Evolutionary conservation across 192 early-diverging fungal genomes (phyloP).

Genomic region (Backusella westeae): DNA sequence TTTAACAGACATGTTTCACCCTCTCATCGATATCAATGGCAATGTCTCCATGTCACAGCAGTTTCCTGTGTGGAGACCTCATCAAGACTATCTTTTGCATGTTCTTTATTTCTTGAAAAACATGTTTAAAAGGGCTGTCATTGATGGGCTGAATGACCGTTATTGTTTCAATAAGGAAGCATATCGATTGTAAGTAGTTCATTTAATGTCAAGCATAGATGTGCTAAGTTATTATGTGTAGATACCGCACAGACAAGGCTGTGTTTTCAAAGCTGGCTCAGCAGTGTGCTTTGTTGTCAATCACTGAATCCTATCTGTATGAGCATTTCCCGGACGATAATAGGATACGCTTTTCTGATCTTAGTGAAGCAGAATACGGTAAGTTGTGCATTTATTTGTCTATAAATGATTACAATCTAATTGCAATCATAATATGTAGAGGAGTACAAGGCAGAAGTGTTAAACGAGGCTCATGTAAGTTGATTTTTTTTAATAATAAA

Average conservation of each 20-base stretch:
- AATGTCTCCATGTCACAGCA: constrained; percentile 70
- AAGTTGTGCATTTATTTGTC: neutral
- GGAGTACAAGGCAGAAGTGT: constrained; percentile 44
- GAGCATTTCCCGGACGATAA: constrained; percentile 55
- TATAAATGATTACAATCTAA: neutral
- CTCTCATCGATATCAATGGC: constrained; percentile 71
- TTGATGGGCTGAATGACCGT: constrained; percentile 58
- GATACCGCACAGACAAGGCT: constrained; percentile 56
- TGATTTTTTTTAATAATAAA: no score
- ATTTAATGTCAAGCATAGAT: neutral
- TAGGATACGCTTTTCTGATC: constrained; percentile 54
- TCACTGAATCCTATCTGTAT: constrained; percentile 60
- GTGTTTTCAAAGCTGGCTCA: constrained; percentile 67
- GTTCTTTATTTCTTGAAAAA: constrained; percentile 87
- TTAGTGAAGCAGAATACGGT: constrained; percentile 59
- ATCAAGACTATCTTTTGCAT: constrained; percentile 82
- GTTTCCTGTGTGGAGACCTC: constrained; percentile 80
- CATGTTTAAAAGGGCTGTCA: constrained; percentile 75
- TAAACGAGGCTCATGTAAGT: constrained; percentile 30
- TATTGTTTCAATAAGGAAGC: constrained; percentile 66
- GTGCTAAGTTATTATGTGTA: constrained; percentile 14
- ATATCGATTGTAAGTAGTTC: constrained; percentile 47
- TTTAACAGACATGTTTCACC: constrained; percentile 78
- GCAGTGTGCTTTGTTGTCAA: constrained; percentile 74
- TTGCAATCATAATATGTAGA: constrained; percentile 10